Evolutionary conservation across 1,284 basidiomycete species (phyloP), one percentile per base, ranked within the genome.

Genomic region (Marasmius sp.): DNA sequence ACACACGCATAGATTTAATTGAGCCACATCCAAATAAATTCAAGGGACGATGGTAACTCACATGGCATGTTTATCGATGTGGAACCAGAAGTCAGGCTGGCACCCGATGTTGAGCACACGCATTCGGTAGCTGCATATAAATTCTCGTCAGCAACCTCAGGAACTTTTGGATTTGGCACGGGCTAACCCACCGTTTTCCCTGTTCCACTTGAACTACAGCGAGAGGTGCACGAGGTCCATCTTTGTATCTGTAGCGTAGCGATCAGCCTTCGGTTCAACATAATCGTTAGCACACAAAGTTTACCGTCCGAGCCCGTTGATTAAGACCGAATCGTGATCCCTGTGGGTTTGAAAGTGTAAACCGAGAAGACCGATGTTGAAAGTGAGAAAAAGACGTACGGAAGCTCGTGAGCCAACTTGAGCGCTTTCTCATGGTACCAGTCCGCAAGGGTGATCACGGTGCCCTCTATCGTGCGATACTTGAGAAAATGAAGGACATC

Each of bases 291-390:
- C 7, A 14, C 7, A 34, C 20, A n/a, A 3, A 11, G 56, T 34
- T 18, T 37, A 34, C 68, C 81, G 70, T 62, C 79, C 78, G 20
- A 69, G 66, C 0, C 79, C 78, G 55, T 80, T 80, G 65, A 79
- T 78, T 2, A 78, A 67, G 5, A 74, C 77, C 1, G 77, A 64
- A 52, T 75, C 70, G 11, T 72, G 53, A 8, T 62, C 22, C 61
- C 59, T 52, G 59, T 63, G 45, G 6, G 16, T 16, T 16, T 3
- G n/a, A n/a, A n/a, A 43, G 6, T n/a, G 41, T 43, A 3, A 14
- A 65, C 66, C 22, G 66, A 65, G 11, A 7, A 2, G 3, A 70
- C 67, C n/a, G 65, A 59, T 4, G 56, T 10, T 16, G n/a, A 7
- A 27, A 3, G 18, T 8, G 22, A 54, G 59, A 39, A 57, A 20